phyloP scores from a whole-genome alignment of 495 filamentous ascomycete species.

The Cercophora scortea region DNA sequence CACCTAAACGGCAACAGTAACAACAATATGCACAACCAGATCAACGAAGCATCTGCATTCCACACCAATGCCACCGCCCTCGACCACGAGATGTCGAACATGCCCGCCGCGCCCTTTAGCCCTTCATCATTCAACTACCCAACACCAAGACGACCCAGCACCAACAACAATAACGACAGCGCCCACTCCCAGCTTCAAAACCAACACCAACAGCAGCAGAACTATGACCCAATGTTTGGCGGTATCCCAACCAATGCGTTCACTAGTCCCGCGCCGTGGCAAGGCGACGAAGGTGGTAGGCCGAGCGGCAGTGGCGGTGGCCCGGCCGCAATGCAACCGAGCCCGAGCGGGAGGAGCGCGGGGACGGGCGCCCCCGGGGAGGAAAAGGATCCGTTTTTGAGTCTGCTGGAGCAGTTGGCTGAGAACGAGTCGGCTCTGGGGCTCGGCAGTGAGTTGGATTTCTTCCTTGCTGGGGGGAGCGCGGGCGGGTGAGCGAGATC shows the following conservation, averaged over 20 bases:
- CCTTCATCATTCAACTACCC: constrained; percentile 15
- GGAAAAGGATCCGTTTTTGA: constrained; percentile 75
- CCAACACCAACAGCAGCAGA: constrained; percentile 11
- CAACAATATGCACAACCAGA: too few species aligned
- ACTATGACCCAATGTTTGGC: constrained; percentile 53
- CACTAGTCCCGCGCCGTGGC: constrained; percentile 37
- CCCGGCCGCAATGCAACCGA: constrained; percentile 11
- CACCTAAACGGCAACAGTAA: not conserved
- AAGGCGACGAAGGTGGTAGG: constrained; percentile 24
- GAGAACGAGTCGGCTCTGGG: constrained; percentile 58
- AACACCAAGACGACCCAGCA: not conserved
- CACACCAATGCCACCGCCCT: not conserved
- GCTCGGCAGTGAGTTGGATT: constrained; percentile 52
- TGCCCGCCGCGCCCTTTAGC: constrained; percentile 10
- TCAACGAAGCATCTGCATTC: not conserved
- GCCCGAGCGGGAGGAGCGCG: constrained; percentile 30
- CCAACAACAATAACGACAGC: constrained; percentile 11
- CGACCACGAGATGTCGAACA: constrained; percentile 5
- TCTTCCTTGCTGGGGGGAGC: constrained; percentile 43
- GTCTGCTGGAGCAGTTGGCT: constrained; percentile 69
- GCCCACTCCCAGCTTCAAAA: constrained; percentile 9
- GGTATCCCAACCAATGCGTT: constrained; percentile 37
- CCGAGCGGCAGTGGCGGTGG: constrained; percentile 5
- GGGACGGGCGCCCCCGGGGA: constrained; percentile 16
- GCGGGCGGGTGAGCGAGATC: not conserved